Evolutionary conservation across 768 basidiomycete species (phyloP).

Genomic region (Piloderma croceum): DNA sequence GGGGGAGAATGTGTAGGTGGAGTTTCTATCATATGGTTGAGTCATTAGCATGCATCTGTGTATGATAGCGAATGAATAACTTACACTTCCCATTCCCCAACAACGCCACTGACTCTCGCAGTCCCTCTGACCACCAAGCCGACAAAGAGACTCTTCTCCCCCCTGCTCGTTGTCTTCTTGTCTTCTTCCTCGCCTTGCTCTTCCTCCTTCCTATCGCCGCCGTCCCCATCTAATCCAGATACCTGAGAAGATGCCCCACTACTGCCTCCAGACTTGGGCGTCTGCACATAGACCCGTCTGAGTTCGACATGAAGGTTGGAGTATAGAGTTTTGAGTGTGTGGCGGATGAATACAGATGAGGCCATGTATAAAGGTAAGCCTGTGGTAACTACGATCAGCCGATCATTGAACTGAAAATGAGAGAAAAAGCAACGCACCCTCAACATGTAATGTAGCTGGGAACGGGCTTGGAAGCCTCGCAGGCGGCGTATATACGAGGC

Average conservation of each 20-base stretch:
- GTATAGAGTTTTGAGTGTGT: conserved; percentile 72
- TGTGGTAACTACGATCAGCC: no score
- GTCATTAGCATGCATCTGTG: background rate
- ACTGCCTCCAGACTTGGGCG: no score
- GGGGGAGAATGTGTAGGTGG: conserved; percentile 71
- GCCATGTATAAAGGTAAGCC: conserved; percentile 70
- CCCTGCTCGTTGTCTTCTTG: no score
- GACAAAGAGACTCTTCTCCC: conserved; percentile 57
- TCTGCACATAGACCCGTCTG: conserved; percentile 42
- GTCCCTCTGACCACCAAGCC: conserved; percentile 52
- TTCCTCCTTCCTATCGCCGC: no score
- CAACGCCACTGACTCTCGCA: conserved; percentile 57
- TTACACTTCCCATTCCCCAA: conserved; percentile 70
- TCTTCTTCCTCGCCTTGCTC: no score
- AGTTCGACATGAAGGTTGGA: conserved; percentile 56
- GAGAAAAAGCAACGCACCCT: conserved; percentile 43
- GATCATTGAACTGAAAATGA: background rate
- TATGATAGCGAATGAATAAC: conserved; percentile 24
- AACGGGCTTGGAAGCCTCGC: conserved; percentile 60
- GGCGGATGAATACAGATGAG: conserved; percentile 63
- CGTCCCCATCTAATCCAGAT: no score
- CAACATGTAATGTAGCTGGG: conserved; percentile 60
- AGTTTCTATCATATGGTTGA: conserved; percentile 40
- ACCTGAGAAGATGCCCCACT: no score
- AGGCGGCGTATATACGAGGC: conserved; percentile 66